Evolutionary conservation across 257 asterid species (phyloP), one percentile per base, ranked within the genome.

Genomic region (Fraxinus anomala): DNA sequence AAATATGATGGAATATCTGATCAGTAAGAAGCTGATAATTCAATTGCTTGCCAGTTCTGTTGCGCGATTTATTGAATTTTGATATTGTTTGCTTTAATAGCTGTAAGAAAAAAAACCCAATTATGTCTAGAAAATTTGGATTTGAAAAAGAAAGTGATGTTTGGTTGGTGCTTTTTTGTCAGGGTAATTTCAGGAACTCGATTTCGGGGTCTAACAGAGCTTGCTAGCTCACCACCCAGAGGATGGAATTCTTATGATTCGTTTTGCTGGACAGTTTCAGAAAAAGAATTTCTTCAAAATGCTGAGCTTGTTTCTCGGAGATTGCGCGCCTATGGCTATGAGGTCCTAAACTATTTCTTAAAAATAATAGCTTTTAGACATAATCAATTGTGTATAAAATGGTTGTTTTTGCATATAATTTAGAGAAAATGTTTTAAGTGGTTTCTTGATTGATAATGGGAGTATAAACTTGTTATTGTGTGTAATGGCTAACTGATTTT

Each of bases 191-290:
- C 85, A 8, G 79, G 74, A 54, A 70, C 59, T 44, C 36, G 16
- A 68, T n/a, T 72, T 78, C 40, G 63, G 67, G 88, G 82, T 72
- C 86, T 61, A 72, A 56, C 63, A 44, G 89, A 82, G 81, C 88
- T 47, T 74, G 96, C 97, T 49, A 81, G 80, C 80, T 68, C 84
- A 31, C 98, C 98, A 11, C 99, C 99, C 31, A 87, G 97, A 79
- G 99, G 99, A 49, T 96, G 99, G 99, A 93, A 96, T 79, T 96
- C 99, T 3, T 96, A 92, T 63, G 99, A 96, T 86, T 96, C 99
- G 17, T 96, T 93, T 83, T 84, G 90, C 79, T 96, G 99, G 99
- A 91, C 89, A 9, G 76, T 96, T 75, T 88, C 98, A 8, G 99
- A 96, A 82, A 84, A 86, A 79, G 97, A 96, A 34, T 93, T 96